These are phyloP conservation scores for Hanseniaspora guilliermondii DNA, from an alignment of 805 yeast genomes.

Conservation along the genomic window DNA sequence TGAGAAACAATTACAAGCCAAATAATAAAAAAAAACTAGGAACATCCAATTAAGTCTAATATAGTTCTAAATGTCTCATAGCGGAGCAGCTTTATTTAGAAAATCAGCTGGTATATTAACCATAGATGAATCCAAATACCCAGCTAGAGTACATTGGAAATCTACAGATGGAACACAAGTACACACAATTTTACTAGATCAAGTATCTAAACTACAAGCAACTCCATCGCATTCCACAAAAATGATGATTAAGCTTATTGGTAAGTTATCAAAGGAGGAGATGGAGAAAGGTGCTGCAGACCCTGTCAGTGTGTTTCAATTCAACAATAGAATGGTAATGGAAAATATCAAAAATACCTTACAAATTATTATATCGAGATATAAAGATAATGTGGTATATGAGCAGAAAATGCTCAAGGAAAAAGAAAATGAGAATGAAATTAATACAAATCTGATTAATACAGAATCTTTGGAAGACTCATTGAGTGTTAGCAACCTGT, in stretches of 20 bases:
- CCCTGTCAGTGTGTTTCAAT: slow-evolving; percentile 39
- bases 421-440: slow-evolving; percentile 17
- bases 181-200: slow-evolving; percentile 32
- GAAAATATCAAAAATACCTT: slow-evolving; percentile 55
- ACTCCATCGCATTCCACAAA: slow-evolving; percentile 55
- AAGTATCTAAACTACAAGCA: slow-evolving; percentile 46
- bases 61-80: slow-evolving; percentile 26
- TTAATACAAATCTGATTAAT: slow-evolving; percentile 25
- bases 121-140: slow-evolving; percentile 43
- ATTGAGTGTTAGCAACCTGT: slow-evolving; percentile 44
- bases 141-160: slow-evolving; percentile 46
- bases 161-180: slow-evolving; percentile 39
- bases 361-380: slow-evolving; percentile 57
- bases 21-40: too few species aligned
- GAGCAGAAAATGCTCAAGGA: slow-evolving; percentile 28
- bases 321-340: slow-evolving; percentile 64
- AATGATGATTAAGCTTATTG: slow-evolving; percentile 50
- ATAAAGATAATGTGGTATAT: slow-evolving; percentile 38
- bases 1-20: too few species aligned
- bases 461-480: slow-evolving; percentile 33
- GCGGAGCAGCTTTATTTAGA: slow-evolving; percentile 44
- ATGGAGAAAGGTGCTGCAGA: slow-evolving; percentile 21
- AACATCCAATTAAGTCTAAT: too few species aligned
- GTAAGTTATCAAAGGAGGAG: slow-evolving; percentile 28
- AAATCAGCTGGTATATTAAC: slow-evolving; percentile 46